Percentiles rank a stretch among this genome's conserved stretches.
Evolutionary conservation across 2,329 filamentous ascomycete genomes (phyloP).

Genomic region (Pseudogymnoascus sp.): DNA sequence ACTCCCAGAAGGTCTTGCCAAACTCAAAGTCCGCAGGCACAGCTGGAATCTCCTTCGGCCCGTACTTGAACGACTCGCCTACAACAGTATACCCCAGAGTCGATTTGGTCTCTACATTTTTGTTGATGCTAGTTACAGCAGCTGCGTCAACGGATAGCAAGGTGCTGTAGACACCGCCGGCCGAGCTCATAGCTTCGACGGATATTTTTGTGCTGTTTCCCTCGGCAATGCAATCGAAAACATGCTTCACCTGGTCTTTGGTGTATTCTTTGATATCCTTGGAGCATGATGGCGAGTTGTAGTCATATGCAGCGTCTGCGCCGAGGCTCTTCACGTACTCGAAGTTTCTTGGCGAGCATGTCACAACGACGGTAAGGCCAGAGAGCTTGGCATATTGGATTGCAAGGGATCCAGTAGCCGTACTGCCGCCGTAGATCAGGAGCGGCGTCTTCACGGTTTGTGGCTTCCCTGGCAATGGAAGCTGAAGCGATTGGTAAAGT

Average conservation of each 20-base stretch:
- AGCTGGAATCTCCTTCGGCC: conserved; percentile 15
- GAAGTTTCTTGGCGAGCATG: conserved; percentile 42
- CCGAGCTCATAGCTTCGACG: conserved; percentile 33
- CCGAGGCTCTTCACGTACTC: conserved; percentile 40
- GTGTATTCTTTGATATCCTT: conserved; percentile 41
- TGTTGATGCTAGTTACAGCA: conserved; percentile 1
- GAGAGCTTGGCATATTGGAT: conserved; percentile 42
- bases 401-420: conserved; percentile 43
- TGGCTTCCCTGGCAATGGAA: conserved; percentile 23
- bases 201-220: conserved; percentile 32
- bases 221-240: conserved; percentile 43
- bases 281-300: conserved; percentile 37
- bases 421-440: conserved; percentile 44
- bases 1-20: conserved; percentile 33
- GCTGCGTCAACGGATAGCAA: conserved; percentile 32
- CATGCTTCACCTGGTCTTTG: conserved; percentile 36
- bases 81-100: conserved; percentile 37
- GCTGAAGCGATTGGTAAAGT: conserved; percentile 39
- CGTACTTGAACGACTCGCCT: conserved; percentile 31
- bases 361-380: conserved; percentile 35
- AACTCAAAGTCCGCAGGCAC: conserved; percentile 31
- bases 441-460: conserved; percentile 27
- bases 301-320: conserved; percentile 43
- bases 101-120: conserved; percentile 24
- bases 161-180: conserved; percentile 33